Evolutionary conservation across 192 early-diverging fungal genomes (phyloP).

Genomic region (Funneliformis mosseae): DNA sequence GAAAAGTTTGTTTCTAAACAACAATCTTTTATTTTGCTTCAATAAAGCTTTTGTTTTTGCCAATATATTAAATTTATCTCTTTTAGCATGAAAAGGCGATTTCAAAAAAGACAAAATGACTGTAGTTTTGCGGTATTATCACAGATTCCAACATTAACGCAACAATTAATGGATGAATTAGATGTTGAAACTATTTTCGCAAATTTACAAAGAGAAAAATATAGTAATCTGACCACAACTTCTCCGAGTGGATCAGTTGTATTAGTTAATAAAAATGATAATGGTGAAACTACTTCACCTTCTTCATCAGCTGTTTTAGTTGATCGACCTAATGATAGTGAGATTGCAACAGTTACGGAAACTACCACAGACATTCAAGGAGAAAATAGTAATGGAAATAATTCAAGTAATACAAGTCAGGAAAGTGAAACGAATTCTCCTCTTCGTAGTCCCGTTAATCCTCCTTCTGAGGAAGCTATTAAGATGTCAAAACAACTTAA

Average conservation of each 20-base stretch:
- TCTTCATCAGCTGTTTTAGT: neutral
- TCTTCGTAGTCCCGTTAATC: neutral
- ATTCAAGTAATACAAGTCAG: neutral
- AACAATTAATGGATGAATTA: conserved; percentile 74
- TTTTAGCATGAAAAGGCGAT: conserved; percentile 80
- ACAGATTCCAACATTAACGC: conserved; percentile 77
- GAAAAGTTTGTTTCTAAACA: conserved; percentile 61
- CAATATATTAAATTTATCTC: neutral
- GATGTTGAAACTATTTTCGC: conserved; percentile 78
- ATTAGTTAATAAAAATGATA: conserved; percentile 32
- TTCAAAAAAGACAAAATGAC: conserved; percentile 94
- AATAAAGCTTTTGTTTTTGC: conserved; percentile 13
- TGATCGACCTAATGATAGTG: neutral
- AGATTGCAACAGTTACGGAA: neutral
- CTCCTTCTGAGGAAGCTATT: conserved; percentile 28
- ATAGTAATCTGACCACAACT: neutral
- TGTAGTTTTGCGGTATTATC: conserved; percentile 84
- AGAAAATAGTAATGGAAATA: conserved; percentile 2
- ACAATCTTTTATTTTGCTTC: neutral
- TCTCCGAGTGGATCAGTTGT: neutral
- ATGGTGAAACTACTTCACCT: neutral
- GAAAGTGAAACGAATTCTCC: neutral
- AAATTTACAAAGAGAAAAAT: conserved; percentile 59
- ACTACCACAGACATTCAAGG: neutral
- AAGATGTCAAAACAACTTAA: conserved; percentile 52